A percentile compares a stretch with the other conserved stretches of the same genome.
Conservation (phyloP, 2,329 filamentous ascomycete genomes). For the Cladophialophora chaetospira region DNA sequence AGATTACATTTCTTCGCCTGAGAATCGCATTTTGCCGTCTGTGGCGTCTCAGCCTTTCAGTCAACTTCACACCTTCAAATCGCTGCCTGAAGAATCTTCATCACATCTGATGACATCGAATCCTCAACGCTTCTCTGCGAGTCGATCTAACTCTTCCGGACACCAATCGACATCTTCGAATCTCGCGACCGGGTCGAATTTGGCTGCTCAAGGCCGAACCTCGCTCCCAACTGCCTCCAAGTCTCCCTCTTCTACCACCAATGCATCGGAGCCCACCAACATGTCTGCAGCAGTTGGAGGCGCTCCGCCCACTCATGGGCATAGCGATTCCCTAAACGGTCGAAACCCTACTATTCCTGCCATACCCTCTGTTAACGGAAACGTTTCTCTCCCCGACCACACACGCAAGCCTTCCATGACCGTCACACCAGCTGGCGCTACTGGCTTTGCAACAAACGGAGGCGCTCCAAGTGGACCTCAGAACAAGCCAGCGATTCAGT, state of each 20-base stretch:
- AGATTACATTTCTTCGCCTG: conserved; percentile 19
- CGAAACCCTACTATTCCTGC: conserved; percentile 56
- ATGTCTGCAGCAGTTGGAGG: conserved; percentile 36
- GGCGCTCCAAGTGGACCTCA: conserved; percentile 58
- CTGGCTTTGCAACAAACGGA: conserved; percentile 75
- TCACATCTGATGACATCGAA: conserved; percentile 31
- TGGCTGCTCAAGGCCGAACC: conserved; percentile 29
- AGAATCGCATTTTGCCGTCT: conserved; percentile 29
- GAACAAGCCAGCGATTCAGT: conserved; percentile 57
- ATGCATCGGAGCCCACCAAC: conserved; percentile 36
- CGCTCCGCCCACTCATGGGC: conserved; percentile 30
- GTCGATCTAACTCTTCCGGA: conserved; percentile 22
- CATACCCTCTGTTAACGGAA: conserved; percentile 69
- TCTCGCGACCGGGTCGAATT: conserved; percentile 31
- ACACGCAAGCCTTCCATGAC: conserved; percentile 85
- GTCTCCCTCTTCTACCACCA: conserved; percentile 24
- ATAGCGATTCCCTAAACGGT: conserved; percentile 34
- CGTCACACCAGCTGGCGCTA: conserved; percentile 81
- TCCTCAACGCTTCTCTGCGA: conserved; percentile 19
- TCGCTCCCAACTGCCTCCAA: conserved; percentile 28
- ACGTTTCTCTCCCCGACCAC: conserved; percentile 64
- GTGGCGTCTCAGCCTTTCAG: conserved; percentile 24
- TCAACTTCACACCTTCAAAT: conserved; percentile 19
- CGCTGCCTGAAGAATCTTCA: conserved; percentile 15
- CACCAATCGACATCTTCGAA: conserved; percentile 11